Percentiles rank a stretch among this genome's conserved stretches.
Evolutionary conservation across 164 flowering plant genomes (phyloP).

Genomic region (Vitis rotundifolia): DNA sequence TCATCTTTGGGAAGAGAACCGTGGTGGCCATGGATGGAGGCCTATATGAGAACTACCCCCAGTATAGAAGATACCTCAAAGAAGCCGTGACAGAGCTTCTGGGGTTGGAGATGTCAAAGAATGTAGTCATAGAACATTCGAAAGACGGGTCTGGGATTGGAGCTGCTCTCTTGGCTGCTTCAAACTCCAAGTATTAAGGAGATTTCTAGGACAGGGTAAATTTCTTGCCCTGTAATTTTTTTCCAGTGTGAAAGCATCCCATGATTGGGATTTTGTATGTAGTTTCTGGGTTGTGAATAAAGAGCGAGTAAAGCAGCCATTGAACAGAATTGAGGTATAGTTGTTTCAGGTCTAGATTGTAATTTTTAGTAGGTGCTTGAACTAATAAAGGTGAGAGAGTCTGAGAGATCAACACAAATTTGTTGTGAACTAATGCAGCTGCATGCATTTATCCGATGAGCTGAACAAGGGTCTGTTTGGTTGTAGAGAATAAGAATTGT

Average conservation of each 20-base stretch:
- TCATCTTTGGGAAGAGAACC: slow-evolving; percentile 60
- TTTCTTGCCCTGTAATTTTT: neutral
- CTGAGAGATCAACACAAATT: no score
- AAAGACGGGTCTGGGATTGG: slow-evolving; percentile 95
- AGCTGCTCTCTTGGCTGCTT: slow-evolving; percentile 88
- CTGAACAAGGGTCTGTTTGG: no score
- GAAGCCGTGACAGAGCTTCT: slow-evolving; percentile 73
- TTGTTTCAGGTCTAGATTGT: no score
- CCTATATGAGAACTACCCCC: slow-evolving; percentile 73
- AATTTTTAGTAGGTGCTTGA: no score
- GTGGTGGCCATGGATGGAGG: slow-evolving; percentile 96
- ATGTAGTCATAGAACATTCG: slow-evolving; percentile 69
- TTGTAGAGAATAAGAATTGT: no score
- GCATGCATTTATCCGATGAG: no score
- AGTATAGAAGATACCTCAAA: slow-evolving; percentile 63
- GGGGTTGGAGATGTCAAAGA: slow-evolving; percentile 54
- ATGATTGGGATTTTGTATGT: no score
- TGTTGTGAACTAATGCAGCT: no score
- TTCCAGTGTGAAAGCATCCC: neutral
- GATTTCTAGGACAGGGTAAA: slow-evolving; percentile 17
- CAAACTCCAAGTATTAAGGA: slow-evolving; percentile 62
- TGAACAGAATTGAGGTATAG: no score
- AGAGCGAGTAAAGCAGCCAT: no score
- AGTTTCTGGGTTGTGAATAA: no score
- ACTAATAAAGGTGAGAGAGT: no score